These are phyloP conservation scores for Scytalidium sp. DNA, from an alignment of 2,329 filamentous ascomycete species.

Conservation along the genomic window DNA sequence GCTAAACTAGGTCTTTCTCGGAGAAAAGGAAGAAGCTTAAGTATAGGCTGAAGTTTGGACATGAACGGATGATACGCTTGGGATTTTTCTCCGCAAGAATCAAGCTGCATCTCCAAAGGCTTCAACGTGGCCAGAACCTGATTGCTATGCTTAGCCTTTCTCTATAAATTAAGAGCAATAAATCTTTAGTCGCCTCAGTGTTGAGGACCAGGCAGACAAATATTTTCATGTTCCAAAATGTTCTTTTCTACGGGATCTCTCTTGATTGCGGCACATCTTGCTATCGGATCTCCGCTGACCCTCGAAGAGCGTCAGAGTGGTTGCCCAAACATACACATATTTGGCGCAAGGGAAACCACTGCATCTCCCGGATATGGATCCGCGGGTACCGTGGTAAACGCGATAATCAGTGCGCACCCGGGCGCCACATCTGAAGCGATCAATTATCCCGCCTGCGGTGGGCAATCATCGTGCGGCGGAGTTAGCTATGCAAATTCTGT, in stretches of 20 bases:
- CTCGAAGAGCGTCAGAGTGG: conserved; percentile 2
- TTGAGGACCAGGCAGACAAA: too few relatives aligned
- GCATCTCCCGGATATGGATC: conserved; percentile 48
- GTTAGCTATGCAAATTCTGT: conserved; percentile 58
- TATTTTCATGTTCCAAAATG: conserved; percentile 7
- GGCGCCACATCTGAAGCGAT: conserved; percentile 54
- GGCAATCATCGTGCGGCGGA: conserved; percentile 54
- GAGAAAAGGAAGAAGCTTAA: too few relatives aligned
- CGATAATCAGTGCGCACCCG: conserved; percentile 43
- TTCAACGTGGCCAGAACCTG: too few relatives aligned
- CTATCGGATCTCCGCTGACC: background rate
- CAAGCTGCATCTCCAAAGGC: too few relatives aligned
- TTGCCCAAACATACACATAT: conserved; percentile 46
- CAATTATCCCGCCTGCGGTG: conserved; percentile 60
- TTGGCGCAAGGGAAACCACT: conserved; percentile 49
- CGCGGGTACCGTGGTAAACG: conserved; percentile 46
- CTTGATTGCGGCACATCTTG: conserved; percentile 1
- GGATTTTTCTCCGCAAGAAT: too few relatives aligned
- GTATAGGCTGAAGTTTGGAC: too few relatives aligned
- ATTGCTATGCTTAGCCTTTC: too few relatives aligned
- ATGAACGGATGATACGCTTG: too few relatives aligned
- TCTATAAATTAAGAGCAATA: too few relatives aligned
- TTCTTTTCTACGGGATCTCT: background rate
- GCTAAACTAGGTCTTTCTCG: too few relatives aligned
- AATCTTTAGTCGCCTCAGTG: too few relatives aligned